A percentile compares a stretch with the other conserved stretches of the same genome.
Conservation (phyloP, 2,329 filamentous ascomycete genomes). For the Pestalotiopsis sp. region DNA sequence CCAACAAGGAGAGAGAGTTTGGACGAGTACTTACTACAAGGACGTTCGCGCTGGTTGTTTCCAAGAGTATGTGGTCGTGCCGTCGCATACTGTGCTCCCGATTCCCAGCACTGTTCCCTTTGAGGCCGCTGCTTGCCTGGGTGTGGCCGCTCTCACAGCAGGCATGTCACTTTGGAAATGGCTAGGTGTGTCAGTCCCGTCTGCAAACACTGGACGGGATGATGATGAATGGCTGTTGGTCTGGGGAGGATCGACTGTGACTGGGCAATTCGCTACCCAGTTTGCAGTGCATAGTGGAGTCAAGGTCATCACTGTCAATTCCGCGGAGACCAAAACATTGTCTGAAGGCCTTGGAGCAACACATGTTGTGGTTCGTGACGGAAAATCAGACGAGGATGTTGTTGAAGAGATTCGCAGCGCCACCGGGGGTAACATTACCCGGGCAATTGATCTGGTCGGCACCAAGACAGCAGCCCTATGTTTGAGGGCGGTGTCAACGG, state of each 20-base stretch:
- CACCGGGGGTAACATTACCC: slow-evolving; percentile 28
- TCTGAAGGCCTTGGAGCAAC: slow-evolving; percentile 31
- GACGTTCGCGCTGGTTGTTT: slow-evolving; percentile 43
- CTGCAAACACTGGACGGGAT: slow-evolving; percentile 13
- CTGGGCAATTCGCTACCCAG: slow-evolving; percentile 42
- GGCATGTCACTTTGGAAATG: slow-evolving; percentile 44
- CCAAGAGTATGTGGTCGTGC: slow-evolving; percentile 42
- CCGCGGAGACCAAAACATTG: slow-evolving; percentile 29
- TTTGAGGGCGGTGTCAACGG: slow-evolving; percentile 28
- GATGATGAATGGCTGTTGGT: slow-evolving; percentile 32
- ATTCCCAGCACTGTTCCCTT: slow-evolving; percentile 35
- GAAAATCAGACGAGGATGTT: slow-evolving; percentile 32
- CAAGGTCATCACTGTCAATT: slow-evolving; percentile 37
- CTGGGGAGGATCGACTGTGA: slow-evolving; percentile 43
- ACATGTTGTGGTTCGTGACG: slow-evolving; percentile 34
- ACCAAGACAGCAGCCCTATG: slow-evolving; percentile 32
- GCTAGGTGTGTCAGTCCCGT: slow-evolving; percentile 33
- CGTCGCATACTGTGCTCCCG: slow-evolving; percentile 40
- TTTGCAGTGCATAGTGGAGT: slow-evolving; percentile 35
- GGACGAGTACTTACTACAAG: slow-evolving; percentile 43
- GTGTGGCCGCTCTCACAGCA: slow-evolving; percentile 41
- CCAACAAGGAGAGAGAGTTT: slow-evolving; percentile 29
- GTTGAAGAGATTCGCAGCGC: slow-evolving; percentile 31
- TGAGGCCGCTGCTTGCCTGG: slow-evolving; percentile 37
- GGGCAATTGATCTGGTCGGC: slow-evolving; percentile 40